Base-by-base conservation (phyloP, 1,284 basidiomycete species). In the Ustilago crameri region DNA sequence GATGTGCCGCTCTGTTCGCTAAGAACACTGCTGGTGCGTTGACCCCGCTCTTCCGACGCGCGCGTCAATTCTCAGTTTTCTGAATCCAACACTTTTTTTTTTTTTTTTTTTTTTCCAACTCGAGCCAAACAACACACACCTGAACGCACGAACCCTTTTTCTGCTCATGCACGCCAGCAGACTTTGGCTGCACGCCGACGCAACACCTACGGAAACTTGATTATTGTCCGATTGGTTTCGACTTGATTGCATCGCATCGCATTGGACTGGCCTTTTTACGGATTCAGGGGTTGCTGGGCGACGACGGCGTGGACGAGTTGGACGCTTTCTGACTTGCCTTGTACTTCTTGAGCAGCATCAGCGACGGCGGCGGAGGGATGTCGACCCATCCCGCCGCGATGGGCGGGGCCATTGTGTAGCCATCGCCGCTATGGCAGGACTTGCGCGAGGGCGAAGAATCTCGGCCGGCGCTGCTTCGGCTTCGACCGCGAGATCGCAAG, bases 341-440 rank as follows among this genome's bases (percentile, higher is more conserved):
- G 35, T 40, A 57, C 64, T 60, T 66, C 22, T 56, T 56, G 20
- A 61, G 18, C 34, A 67, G 26, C 32, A 54, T 27, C 18, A 62
- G 24, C n/a, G 35, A 45, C 0, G 53, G 44, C 7, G 58, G 32
- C 0, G 65, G 65, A 14, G 54, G 37, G 3, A 51, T 40, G 14
- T 57, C 65, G 8, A 62, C 43, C 4, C 52, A 58, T 1, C 65
- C 65, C 1, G 64, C 58, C 17, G 49, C 58, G 5, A 61, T n/a
- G 2, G 64, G 58, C 1, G 64, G 64, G 23, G 58, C 24, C 42
- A 49, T 43, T 3, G 18, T 26, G 17, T 53, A 56, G 34, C 30
- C 14, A 9, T 10, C 15, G 8, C 32, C 44, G 4, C 52, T 34
- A 23, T 30, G n/a, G n/a, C n/a, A n/a, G n/a, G n/a, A 27, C 23